Percentiles rank a stretch among this genome's conserved stretches.
Conservation (phyloP, 2,329 filamentous ascomycete genomes). For the Huntiella abstrusa region DNA sequence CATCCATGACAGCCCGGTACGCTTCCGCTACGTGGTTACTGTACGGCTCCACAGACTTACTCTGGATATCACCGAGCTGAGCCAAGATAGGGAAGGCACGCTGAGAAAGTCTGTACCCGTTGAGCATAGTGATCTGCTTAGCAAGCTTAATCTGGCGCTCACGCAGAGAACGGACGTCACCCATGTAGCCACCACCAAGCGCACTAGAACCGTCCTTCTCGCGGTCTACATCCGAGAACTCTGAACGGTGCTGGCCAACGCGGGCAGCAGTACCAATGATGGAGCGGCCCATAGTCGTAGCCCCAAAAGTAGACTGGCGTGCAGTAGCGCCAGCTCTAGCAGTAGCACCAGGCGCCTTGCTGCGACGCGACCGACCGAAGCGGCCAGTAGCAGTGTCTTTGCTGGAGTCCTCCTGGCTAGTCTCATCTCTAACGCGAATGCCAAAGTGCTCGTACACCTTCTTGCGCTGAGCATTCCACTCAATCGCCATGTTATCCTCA, state of each 20-base stretch:
- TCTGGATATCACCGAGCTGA: constrained; percentile 58
- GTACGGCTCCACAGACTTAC: constrained; percentile 48
- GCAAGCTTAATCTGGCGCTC: constrained; percentile 74
- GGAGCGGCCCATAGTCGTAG: constrained; percentile 57
- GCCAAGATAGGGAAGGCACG: constrained; percentile 54
- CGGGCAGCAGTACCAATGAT: constrained; percentile 67
- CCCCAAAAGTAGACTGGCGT: constrained; percentile 29
- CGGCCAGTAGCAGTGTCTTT: constrained; percentile 31
- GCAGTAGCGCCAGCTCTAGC: constrained; percentile 22
- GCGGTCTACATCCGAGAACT: constrained; percentile 51
- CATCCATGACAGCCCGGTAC: constrained; percentile 62
- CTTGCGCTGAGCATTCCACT: constrained; percentile 87
- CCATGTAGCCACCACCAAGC: constrained; percentile 29
- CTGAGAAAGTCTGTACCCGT: constrained; percentile 48
- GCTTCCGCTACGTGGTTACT: constrained; percentile 61
- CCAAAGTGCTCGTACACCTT: constrained; percentile 95
- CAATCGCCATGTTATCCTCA: constrained; percentile 83
- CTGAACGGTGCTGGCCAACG: constrained; percentile 42
- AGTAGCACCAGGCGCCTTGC: constrained; percentile 21
- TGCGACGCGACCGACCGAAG: constrained; percentile 41
- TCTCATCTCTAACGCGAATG: constrained; percentile 40
- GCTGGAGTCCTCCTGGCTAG: constrained; percentile 17
- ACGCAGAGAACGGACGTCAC: constrained; percentile 57
- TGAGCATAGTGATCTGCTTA: constrained; percentile 61
- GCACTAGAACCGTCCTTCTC: constrained; percentile 22